These are phyloP conservation scores for Xylariales sp. DNA, from an alignment of 2,329 filamentous ascomycete genomes.

Conservation along the genomic window DNA sequence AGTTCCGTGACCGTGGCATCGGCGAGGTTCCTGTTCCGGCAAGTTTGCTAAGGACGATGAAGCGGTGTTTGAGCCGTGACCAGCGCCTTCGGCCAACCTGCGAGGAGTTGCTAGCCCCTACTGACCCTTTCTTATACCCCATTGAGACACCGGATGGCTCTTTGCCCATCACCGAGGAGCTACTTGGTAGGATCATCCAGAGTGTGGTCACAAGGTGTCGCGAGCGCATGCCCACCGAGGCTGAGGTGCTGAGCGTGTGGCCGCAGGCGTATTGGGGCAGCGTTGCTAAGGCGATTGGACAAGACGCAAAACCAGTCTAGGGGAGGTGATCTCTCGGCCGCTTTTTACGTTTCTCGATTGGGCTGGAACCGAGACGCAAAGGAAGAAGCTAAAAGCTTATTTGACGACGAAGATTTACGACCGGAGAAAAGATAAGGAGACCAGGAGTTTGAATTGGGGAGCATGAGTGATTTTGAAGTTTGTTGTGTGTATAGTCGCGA, in stretches of 20 bases:
- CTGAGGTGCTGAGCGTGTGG: constrained; percentile 66
- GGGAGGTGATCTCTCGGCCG: constrained; percentile 13
- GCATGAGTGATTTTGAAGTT: constrained; percentile 12
- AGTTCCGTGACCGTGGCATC: constrained; percentile 76
- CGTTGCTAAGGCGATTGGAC: constrained; percentile 63
- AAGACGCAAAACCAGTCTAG: constrained; percentile 39
- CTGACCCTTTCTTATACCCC: constrained; percentile 74
- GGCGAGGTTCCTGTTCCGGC: constrained; percentile 72
- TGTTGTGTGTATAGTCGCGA: constrained; percentile 8
- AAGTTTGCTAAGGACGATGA: constrained; percentile 70
- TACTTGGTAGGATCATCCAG: constrained; percentile 71
- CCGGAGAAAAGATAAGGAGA: constrained; percentile 23
- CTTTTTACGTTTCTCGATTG: background rate
- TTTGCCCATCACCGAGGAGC: constrained; percentile 71
- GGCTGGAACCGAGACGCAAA: background rate
- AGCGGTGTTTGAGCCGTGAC: constrained; percentile 71
- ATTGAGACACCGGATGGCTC: constrained; percentile 65
- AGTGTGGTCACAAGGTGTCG: constrained; percentile 70
- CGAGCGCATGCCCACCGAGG: constrained; percentile 68
- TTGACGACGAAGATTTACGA: constrained; percentile 33
- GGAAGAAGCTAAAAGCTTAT: constrained; percentile 16
- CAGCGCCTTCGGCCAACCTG: constrained; percentile 72
- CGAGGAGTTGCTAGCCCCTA: constrained; percentile 67
- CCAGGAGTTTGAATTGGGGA: constrained; percentile 18
- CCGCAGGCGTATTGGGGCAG: constrained; percentile 72